These are phyloP conservation scores for Xylaria sp. DNA, from an alignment of 495 filamentous ascomycete species.

Conservation along the genomic window DNA sequence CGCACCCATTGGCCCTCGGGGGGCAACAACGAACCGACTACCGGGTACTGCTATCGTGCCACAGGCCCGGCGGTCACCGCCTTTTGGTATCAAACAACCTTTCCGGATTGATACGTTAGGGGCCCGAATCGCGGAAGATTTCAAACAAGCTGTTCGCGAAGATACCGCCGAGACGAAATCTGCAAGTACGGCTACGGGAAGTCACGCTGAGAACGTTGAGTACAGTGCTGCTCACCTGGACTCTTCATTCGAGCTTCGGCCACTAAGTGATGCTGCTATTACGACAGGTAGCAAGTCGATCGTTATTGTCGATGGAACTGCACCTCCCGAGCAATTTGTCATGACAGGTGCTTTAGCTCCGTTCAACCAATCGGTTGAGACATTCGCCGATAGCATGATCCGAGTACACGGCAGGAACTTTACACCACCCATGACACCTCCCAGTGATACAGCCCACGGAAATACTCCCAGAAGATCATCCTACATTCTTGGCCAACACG, in stretches of 20 bases:
- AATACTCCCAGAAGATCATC: conserved; percentile 58
- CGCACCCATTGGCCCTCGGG: conserved; percentile 57
- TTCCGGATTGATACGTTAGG: conserved; percentile 78
- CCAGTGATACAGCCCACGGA: conserved; percentile 44
- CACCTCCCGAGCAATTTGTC: conserved; percentile 47
- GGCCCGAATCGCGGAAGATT: conserved; percentile 76
- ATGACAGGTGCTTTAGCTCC: conserved; percentile 55
- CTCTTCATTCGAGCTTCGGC: conserved; percentile 43
- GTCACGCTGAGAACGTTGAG: conserved; percentile 34
- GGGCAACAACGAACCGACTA: conserved; percentile 57
- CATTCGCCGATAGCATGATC: conserved; percentile 57
- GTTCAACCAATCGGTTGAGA: conserved; percentile 54
- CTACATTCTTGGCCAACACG: conserved; percentile 55
- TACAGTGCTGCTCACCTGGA: conserved; percentile 50
- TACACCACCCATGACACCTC: conserved; percentile 63
- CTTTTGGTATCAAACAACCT: conserved; percentile 49
- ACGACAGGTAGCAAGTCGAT: conserved; percentile 85
- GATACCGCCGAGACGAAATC: conserved; percentile 54
- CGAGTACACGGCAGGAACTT: conserved; percentile 49
- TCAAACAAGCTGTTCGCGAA: conserved; percentile 68
- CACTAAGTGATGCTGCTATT: conserved; percentile 59
- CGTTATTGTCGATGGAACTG: conserved; percentile 81
- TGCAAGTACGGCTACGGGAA: conserved; percentile 23
- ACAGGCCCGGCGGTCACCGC: conserved; percentile 54
- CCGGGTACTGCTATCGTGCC: conserved; percentile 63